Evolutionary conservation across 2,329 filamentous ascomycete genomes (phyloP), one percentile per base, ranked within the genome.

Genomic region (Trichoderma oligosporum): DNA sequence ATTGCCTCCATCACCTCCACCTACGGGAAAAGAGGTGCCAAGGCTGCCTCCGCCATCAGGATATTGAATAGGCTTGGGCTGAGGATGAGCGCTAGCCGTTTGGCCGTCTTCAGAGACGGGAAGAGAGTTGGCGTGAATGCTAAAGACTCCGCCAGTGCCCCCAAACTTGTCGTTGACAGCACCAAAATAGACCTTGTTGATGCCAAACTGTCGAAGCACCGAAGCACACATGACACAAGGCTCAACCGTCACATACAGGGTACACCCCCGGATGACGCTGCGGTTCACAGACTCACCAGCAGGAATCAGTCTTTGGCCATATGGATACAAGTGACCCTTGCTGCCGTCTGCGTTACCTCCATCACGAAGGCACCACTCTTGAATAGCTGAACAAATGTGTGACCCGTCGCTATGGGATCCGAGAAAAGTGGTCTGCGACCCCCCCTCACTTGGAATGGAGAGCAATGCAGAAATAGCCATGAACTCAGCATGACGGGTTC

Each of bases 161-260:
- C 94, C 94, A 75, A 99, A 99, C 58, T 95, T 89, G 75, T 99
- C 94, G 71, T 99, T 99, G 65, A 89, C 84, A 59, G 92, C 96
- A 4, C 94, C 95, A 72, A 94, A 99, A 72, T 93, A 97, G 29
- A 99, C 94, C 63, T 87, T 88, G 61, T 88, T 84, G 72, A 99
- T 91, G 12, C 85, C 83, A 62, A 95, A 87, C 73, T 99, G 95
- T 51, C 91, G 85, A 49, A 99, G 81, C 53, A 95, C 84, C 6
- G 91, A 95, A 11, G 94, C 94, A 70, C 94, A 99, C 94, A 99
- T 99, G 75, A 99, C 91, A 72, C 94, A 99, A 4, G 94, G 94
- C 74, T 99, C 95, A 54, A 99, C 93, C 0, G 94, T 99, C 47
- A 99, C 94, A 72, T 99, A 99, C 51, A 99, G 83, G 8, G 85